phyloP scores from a whole-genome alignment of 106 monocot species.

The Dioscorea alata region DNA sequence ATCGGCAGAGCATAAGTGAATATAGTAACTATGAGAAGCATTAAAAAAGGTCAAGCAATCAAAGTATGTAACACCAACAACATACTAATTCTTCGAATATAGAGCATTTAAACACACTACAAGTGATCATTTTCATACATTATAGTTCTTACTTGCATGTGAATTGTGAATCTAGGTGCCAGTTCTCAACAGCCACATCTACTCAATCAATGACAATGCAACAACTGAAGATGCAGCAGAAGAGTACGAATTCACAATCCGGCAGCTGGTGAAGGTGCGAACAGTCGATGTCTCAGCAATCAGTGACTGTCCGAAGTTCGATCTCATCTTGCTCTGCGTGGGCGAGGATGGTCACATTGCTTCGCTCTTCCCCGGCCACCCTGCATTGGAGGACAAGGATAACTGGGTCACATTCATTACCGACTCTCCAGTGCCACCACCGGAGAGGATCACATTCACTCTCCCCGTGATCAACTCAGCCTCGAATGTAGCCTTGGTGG shows the following conservation, averaged over 20 bases:
- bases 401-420: slow-evolving; percentile 85
- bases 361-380: slow-evolving; percentile 64
- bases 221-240: slow-evolving; percentile 66
- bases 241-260: slow-evolving; percentile 67
- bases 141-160: background rate
- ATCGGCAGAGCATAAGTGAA: no score
- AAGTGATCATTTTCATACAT: no score
- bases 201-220: slow-evolving; percentile 72
- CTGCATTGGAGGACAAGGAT: slow-evolving; percentile 36
- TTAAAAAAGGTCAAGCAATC: no score
- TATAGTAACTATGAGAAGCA: no score
- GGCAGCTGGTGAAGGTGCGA: slow-evolving; percentile 71
- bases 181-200: slow-evolving; percentile 61
- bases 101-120: no score
- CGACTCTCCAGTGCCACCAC: slow-evolving; percentile 65
- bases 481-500: slow-evolving; percentile 61
- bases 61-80: no score
- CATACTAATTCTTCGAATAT: no score
- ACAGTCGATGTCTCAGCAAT: slow-evolving; percentile 51
- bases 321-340: slow-evolving; percentile 76
- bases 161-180: slow-evolving; percentile 33
- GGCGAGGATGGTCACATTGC: slow-evolving; percentile 71
- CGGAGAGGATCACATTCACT: slow-evolving; percentile 89
- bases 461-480: slow-evolving; percentile 83
- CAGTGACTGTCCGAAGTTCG: slow-evolving; percentile 88